Percentiles rank a stretch among this genome's conserved stretches.
Evolutionary conservation across 2,329 filamentous ascomycete species (phyloP).

Genomic region (Penicillium paneum): DNA sequence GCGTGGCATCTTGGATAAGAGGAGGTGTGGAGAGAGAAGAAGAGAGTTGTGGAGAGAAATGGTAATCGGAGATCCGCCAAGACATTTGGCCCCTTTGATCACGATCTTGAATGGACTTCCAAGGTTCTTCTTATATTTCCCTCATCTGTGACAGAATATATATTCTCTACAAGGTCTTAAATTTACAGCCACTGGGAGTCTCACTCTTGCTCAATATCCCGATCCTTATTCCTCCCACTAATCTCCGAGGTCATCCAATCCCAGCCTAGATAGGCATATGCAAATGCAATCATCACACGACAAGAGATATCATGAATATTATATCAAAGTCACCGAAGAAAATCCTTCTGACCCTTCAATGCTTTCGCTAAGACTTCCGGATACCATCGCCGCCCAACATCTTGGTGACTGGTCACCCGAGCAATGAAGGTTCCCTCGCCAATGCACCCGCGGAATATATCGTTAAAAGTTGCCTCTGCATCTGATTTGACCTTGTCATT

Average conservation of each 20-base stretch:
- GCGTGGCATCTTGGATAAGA: conserved; percentile 35
- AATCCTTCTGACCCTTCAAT: conserved; percentile 26
- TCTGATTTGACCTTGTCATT: conserved; percentile 36
- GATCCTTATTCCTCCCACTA: neutral
- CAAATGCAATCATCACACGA: neutral
- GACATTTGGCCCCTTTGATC: neutral
- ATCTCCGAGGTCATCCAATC: neutral
- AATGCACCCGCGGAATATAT: conserved; percentile 30
- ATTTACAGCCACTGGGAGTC: neutral
- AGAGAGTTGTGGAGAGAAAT: neutral
- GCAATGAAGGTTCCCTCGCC: conserved; percentile 37
- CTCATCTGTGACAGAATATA: neutral
- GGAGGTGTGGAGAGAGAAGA: neutral
- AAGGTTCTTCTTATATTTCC: neutral
- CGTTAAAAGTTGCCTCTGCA: conserved; percentile 37
- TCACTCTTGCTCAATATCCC: neutral
- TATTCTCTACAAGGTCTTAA: neutral
- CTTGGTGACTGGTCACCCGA: conserved; percentile 38
- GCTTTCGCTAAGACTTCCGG: conserved; percentile 33
- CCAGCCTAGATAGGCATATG: neutral
- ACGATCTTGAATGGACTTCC: neutral
- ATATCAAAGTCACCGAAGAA: conserved; percentile 1
- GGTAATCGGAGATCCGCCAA: neutral
- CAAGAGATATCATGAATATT: neutral
- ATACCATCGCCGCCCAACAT: conserved; percentile 38